Evolutionary conservation across 345 rosid genomes (phyloP), one percentile per base, ranked within the genome.

Genomic region (Punica granatum): DNA sequence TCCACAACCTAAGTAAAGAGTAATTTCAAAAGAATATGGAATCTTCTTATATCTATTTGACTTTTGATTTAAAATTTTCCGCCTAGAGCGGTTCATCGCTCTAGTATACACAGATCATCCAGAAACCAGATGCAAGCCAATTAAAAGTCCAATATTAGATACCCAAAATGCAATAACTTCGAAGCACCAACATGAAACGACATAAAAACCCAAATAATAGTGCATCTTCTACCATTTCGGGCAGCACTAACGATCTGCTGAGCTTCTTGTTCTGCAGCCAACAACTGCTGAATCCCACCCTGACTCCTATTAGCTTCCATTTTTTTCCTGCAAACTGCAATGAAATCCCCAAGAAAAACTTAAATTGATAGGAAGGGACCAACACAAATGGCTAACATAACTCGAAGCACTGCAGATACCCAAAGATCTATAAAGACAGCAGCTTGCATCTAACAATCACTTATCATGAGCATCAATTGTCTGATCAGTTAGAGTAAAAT

Each of bases 231-330:
- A 88, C 96, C 85, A 31, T 18, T 82, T 74, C 94, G 77, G 4
- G 97, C 88, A 71, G 87, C 80, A 73, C 81, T 85, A 75, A 90
- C 92, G 78, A 88, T 88, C 75, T 83, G 94, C 70, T 90, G 97
- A 76, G 96, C 92, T 75, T 90, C 97, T 76, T 84, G 91, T 60
- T 92, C 96, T 36, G 96, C 95, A 78, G 98, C 85, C 69, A 92
- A 92, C 83, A 92, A 73, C 68, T 84, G 94, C 73, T 90, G 96
- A 76, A 92, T 92, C 67, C 96, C 96, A 68, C 88, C 84, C 68
- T 86, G 92, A 72, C 92, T 83, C 73, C 95, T 83, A 76, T 26
- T 76, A 26, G 83, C 53, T n/a, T 83, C 92, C 96, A 92, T 92
- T 18, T 16, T n/a, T 80, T 74, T 74, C 79, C 68, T 69, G 42